Percentiles rank a stretch among this genome's conserved stretches.
phyloP scores from a whole-genome alignment of 495 filamentous ascomycete species.

The Penicillium subrubescens region DNA sequence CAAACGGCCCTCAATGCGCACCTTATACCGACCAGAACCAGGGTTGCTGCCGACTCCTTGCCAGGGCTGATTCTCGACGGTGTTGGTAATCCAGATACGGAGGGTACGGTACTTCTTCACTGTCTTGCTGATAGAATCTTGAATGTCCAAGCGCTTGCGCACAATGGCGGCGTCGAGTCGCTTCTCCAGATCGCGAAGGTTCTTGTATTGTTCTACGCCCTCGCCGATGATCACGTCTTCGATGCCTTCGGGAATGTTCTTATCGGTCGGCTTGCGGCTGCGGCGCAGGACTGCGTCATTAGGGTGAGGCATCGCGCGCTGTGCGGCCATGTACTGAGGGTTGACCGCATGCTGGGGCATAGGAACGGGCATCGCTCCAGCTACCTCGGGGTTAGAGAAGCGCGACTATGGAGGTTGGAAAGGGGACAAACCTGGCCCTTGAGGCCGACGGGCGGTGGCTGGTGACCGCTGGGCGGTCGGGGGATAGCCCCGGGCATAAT shows the following conservation, averaged over 20 bases:
- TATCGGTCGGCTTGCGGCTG: conserved; percentile 88
- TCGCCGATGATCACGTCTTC: conserved; percentile 80
- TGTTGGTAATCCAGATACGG: conserved; percentile 95
- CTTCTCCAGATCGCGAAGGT: conserved; percentile 83
- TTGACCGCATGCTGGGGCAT: conserved; percentile 46
- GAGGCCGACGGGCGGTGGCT: conserved; percentile 49
- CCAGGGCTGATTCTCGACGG: conserved; percentile 92
- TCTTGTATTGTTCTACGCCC: conserved; percentile 77
- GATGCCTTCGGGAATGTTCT: conserved; percentile 86
- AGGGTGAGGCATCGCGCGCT: conserved; percentile 43
- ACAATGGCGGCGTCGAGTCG: conserved; percentile 92
- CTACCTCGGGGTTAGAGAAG: conserved; percentile 21
- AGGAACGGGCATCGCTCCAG: conserved; percentile 40
- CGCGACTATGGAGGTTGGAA: conserved; percentile 14
- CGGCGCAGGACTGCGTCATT: conserved; percentile 66
- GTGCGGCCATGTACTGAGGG: conserved; percentile 44
- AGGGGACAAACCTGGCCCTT: conserved; percentile 40
- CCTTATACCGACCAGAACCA: conserved; percentile 69
- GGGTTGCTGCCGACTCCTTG: conserved; percentile 54
- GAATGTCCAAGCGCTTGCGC: conserved; percentile 87
- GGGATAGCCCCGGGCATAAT: conserved; percentile 48
- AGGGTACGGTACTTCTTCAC: conserved; percentile 82
- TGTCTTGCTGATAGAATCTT: conserved; percentile 78
- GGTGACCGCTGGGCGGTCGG: conserved; percentile 47
- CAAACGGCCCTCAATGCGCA: conserved; percentile 91